These are phyloP conservation scores for Salvia splendens DNA, from an alignment of 257 asterid species.

Conservation along the genomic window DNA sequence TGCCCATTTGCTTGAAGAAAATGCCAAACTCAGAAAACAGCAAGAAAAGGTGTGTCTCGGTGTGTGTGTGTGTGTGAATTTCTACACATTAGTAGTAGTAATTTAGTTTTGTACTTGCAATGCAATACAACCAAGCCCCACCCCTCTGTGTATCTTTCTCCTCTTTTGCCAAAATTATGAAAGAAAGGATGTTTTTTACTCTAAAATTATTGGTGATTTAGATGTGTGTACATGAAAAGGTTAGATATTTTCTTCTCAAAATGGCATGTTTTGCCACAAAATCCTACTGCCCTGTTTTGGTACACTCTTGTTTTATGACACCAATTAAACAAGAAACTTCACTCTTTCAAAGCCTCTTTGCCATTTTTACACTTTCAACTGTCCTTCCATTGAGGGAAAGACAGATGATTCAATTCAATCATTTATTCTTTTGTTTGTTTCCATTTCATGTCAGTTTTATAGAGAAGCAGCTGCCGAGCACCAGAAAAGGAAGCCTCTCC, in stretches of 20 bases:
- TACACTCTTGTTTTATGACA: conserved; percentile 1
- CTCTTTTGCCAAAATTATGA: conserved; percentile 7
- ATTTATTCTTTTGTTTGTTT: not conserved
- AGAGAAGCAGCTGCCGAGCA: conserved; percentile 44
- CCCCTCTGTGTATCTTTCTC: not conserved
- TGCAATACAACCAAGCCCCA: not conserved
- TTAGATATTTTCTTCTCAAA: not conserved
- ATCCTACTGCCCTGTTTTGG: conserved; percentile 11
- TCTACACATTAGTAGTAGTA: not conserved
- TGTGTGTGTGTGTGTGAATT: not conserved
- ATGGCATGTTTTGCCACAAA: not conserved
- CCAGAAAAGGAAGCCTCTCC: conserved; percentile 44
- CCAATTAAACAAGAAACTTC: not conserved
- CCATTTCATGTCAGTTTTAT: conserved; percentile 38
- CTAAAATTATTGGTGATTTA: not conserved
- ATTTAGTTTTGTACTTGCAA: not conserved
- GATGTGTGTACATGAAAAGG: not conserved
- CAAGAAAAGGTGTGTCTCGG: conserved; percentile 66
- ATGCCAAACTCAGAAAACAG: conserved; percentile 63
- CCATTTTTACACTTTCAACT: not conserved
- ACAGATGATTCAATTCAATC: not conserved
- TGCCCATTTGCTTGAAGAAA: conserved; percentile 60
- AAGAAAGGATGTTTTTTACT: not conserved
- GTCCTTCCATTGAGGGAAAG: conserved; percentile 11
- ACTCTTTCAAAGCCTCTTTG: not conserved